Base-by-base conservation (phyloP, 2,329 filamentous ascomycete species). In the Penicillium sp. region DNA sequence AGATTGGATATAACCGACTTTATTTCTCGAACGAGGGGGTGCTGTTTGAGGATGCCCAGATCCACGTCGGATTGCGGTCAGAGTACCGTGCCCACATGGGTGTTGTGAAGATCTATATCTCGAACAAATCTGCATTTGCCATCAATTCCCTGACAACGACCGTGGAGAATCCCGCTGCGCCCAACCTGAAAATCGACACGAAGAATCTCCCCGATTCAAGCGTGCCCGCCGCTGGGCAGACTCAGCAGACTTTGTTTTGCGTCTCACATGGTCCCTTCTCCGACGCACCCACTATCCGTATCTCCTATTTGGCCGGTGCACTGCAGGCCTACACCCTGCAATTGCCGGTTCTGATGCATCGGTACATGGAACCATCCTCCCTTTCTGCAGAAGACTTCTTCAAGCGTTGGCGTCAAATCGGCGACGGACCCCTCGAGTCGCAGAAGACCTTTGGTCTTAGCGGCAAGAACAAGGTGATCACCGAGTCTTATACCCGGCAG, bases 351-450 rank as follows among this genome's bases (percentile, higher is more conserved):
- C 76, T 88, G 0, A 81, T 91, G 46, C 91, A 97, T 71, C 95
- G 96, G 67, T 98, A 95, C 65, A 96, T 97, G 90, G 90, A 96
- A 54, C 82, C 88, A 0, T 90, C 93, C 0, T 85, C 93, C 48
- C 76, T 98, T 35, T 81, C 81, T 5, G 83, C 85, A 0, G 93
- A 98, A 45, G 93, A 98, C 65, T 98, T 97, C 72, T 98, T 98
- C 80, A 96, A 94, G 76, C 80, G 94, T 44, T 98, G 93, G 93
- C 94, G 95, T 76, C 93, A 98, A 72, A 97, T 98, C 60, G 93
- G 93, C 9, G 89, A 87, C 4, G 82, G 82, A 1, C 85, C 90
- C 1, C 81, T 94, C 28, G 94, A 98, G 69, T 84, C 88, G 0
- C 93, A 98, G 67, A 80, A 80, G 41, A 89, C 97, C 29, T 94